Percentiles rank a stretch among this genome's conserved stretches.
phyloP scores from a whole-genome alignment of 2,329 filamentous ascomycete species.

The Trichoderma koningii region DNA sequence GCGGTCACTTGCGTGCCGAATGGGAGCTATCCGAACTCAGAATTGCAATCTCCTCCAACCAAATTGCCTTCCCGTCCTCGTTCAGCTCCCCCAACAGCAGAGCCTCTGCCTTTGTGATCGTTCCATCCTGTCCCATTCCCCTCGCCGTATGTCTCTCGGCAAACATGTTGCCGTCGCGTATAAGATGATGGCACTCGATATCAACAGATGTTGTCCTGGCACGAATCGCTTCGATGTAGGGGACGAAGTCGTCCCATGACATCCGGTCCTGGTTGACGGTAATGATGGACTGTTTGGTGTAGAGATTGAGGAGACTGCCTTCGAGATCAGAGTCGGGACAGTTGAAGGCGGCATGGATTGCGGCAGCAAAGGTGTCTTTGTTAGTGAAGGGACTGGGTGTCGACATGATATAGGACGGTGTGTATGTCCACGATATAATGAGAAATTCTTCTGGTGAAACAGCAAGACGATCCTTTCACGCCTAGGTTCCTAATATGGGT shows the following conservation, averaged over 20 bases:
- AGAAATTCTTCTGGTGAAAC: too few species aligned
- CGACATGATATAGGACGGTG: background rate
- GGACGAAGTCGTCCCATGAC: background rate
- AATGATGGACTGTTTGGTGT: background rate
- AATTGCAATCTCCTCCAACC: slow-evolving; percentile 14
- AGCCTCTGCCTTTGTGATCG: background rate
- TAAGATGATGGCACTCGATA: background rate
- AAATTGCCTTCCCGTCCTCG: background rate
- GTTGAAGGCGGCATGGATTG: background rate
- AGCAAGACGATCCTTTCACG: too few species aligned
- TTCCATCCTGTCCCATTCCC: slow-evolving; percentile 2
- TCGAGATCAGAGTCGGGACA: slow-evolving; percentile 7
- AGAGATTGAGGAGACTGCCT: background rate
- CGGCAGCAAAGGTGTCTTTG: slow-evolving; percentile 2
- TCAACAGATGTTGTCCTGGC: background rate
- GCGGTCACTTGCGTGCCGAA: too few species aligned
- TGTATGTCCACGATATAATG: too few species aligned
- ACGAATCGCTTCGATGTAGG: background rate
- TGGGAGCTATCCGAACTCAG: background rate
- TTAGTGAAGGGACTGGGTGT: background rate
- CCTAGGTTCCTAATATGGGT: too few species aligned
- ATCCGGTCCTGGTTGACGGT: slow-evolving; percentile 11
- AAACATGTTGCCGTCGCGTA: slow-evolving; percentile 22
- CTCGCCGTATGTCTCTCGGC: slow-evolving; percentile 13
- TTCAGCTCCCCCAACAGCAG: slow-evolving; percentile 9